Percentiles rank a stretch among this genome's conserved stretches.
These are phyloP conservation scores for Corynespora cassiicola DNA, from an alignment of 2,329 filamentous ascomycete genomes.

Conservation along the genomic window DNA sequence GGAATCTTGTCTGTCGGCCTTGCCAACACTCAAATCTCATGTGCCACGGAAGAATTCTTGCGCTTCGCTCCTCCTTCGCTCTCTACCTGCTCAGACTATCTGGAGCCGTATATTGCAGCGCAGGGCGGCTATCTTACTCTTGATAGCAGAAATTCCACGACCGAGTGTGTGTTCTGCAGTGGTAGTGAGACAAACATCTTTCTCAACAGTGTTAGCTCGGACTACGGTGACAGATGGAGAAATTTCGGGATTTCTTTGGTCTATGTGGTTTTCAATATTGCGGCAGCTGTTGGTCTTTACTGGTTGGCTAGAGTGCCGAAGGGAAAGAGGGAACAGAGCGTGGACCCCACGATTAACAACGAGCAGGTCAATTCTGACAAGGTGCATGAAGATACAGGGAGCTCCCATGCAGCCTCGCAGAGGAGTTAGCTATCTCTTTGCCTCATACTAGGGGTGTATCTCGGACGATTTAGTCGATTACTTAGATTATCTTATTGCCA, in stretches of 20 bases:
- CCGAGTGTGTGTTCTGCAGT: slow-evolving; percentile 45
- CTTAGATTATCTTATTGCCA: too few species aligned
- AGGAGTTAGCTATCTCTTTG: too few species aligned
- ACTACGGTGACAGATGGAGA: slow-evolving; percentile 51
- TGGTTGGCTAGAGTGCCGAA: slow-evolving; percentile 57
- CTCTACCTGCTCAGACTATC: slow-evolving; percentile 67
- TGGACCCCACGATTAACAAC: too few species aligned
- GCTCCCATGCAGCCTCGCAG: too few species aligned
- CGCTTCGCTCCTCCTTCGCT: slow-evolving; percentile 64
- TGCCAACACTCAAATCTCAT: slow-evolving; percentile 67
- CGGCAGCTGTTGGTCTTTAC: slow-evolving; percentile 53
- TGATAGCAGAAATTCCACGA: slow-evolving; percentile 32
- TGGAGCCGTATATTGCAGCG: slow-evolving; percentile 35
- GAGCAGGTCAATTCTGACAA: too few species aligned
- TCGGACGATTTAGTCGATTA: too few species aligned
- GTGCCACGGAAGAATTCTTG: slow-evolving; percentile 71
- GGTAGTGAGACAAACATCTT: slow-evolving; percentile 43
- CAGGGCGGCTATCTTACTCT: slow-evolving; percentile 42
- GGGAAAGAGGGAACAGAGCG: too few species aligned
- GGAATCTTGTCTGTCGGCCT: slow-evolving; percentile 74
- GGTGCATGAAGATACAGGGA: too few species aligned
- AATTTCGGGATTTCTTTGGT: slow-evolving; percentile 58
- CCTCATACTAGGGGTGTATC: too few species aligned
- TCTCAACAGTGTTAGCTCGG: slow-evolving; percentile 42
- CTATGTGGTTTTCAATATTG: slow-evolving; percentile 55